Conservation (phyloP, 768 basidiomycete species). For the Myochromella boudieri region DNA sequence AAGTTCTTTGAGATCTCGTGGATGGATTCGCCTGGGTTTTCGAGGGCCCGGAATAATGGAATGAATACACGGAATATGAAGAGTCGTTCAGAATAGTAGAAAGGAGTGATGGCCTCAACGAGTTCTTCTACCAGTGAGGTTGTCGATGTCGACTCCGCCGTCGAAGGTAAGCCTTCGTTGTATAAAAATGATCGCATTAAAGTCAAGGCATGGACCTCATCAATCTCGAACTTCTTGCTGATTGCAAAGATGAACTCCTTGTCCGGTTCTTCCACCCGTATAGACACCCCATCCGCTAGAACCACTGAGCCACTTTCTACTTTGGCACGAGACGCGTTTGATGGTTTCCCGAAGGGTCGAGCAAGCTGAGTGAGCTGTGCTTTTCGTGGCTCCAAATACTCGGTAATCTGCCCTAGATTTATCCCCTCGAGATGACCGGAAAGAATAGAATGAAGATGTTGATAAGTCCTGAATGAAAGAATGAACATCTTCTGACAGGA, state of each 20-base stretch:
- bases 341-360: slow-evolving; percentile 72
- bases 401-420: slow-evolving; percentile 55
- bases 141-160: slow-evolving; percentile 40
- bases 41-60: slow-evolving; percentile 72
- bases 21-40: slow-evolving; percentile 53
- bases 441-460: slow-evolving; percentile 59
- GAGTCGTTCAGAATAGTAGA: slow-evolving; percentile 81
- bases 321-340: slow-evolving; percentile 61
- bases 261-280: slow-evolving; percentile 67
- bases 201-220: slow-evolving; percentile 76
- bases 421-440: slow-evolving; percentile 60
- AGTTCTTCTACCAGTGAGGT: slow-evolving; percentile 54
- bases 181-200: slow-evolving; percentile 77
- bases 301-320: slow-evolving; percentile 68
- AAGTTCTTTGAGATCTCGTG: slow-evolving; percentile 53
- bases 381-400: slow-evolving; percentile 58
- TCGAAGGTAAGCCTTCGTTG: slow-evolving; percentile 67
- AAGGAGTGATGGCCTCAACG: slow-evolving; percentile 71
- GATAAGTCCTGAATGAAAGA: slow-evolving; percentile 71
- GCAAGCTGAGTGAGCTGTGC: slow-evolving; percentile 54
- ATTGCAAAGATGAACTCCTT: slow-evolving; percentile 72
- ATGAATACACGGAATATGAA: slow-evolving; percentile 67
- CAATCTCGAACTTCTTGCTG: slow-evolving; percentile 71
- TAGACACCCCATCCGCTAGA: slow-evolving; percentile 61
- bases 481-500: background rate